Evolutionary conservation across 164 flowering plant species (phyloP), one percentile per base, ranked within the genome.

Genomic region (Stephania yunnanensis): DNA sequence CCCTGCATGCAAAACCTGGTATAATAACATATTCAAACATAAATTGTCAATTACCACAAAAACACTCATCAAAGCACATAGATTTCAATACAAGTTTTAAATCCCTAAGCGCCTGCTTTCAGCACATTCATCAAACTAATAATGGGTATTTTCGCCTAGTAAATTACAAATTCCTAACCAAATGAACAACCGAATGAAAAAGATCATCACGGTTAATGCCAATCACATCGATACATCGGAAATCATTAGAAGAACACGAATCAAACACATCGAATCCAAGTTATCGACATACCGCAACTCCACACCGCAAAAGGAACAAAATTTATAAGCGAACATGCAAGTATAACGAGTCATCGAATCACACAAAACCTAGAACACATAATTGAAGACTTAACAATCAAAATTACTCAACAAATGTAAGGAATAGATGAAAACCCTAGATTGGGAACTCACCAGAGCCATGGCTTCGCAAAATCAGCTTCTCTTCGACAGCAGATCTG

Each of bases 1-100:
- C 9, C 48, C 82, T 8, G 88, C 84, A 82, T 92, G 89, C 87
- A 91, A 73, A 8, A 90, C 75, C 94, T 89, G 72, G 72, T 44
- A 76, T 31, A 36, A 36, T 36, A 31, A 19, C 11, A 1, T 45
- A 25, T 78, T 65, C 19, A 69, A 76, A 53, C 74, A 46, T 7
- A 19, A 70, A 15, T 22, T 19, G 20, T 15, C 64, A 58, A 58
- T 70, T 10, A 7, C 46, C 55, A 46, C 12, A 15, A 13, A 69
- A 69, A 2, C 8, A 36, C 22, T 6, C 46, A 10, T 15, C 6
- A 69, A 25, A 69, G 42, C 4, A 4, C 4, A 1, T 36, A 36
- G 42, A 36, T 36, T 36, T 36, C 42, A 36, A 36, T 36, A 2
- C 42, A 36, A 36, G 4, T 2, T 36, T 36, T 36, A 36, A 4